phyloP scores from a whole-genome alignment of 169 alveolate genomes.

The Plasmodium fragile region DNA sequence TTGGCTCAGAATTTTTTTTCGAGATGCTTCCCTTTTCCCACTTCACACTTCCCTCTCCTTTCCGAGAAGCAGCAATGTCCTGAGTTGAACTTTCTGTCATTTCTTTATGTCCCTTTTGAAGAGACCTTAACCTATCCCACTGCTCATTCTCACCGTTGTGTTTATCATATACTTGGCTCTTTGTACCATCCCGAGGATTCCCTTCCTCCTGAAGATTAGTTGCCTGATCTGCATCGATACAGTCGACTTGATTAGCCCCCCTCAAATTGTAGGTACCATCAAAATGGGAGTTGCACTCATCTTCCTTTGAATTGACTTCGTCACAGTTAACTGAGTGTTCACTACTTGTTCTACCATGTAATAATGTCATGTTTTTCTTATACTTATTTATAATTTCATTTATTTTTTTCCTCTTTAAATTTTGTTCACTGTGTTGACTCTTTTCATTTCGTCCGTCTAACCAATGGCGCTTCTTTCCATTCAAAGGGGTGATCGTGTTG shows the following conservation, averaged over 20 bases:
- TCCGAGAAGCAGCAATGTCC: neutral
- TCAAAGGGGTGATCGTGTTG: neutral
- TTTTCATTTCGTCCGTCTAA: neutral
- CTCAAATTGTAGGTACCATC: neutral
- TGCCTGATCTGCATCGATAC: neutral
- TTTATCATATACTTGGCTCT: neutral
- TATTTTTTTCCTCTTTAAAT: slow-evolving; percentile 71
- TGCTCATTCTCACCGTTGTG: neutral
- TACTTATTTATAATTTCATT: slow-evolving; percentile 74
- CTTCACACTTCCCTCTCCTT: neutral
- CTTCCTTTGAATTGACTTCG: neutral
- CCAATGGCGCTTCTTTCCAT: slow-evolving; percentile 11
- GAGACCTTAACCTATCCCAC: neutral
- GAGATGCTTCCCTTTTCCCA: neutral
- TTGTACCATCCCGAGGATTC: neutral
- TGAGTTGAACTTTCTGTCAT: neutral
- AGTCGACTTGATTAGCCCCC: neutral
- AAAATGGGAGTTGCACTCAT: neutral
- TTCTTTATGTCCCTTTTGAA: neutral
- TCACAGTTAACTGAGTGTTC: neutral
- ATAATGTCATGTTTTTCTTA: slow-evolving; percentile 40
- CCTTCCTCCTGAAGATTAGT: neutral
- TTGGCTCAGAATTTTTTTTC: neutral
- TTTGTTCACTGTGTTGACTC: neutral
- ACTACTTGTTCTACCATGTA: neutral